A percentile compares a stretch with the other conserved stretches of the same genome.
These are phyloP conservation scores for Trypanosoma platydactyli DNA, from an alignment of 208 protist species.

Conservation along the genomic window DNA sequence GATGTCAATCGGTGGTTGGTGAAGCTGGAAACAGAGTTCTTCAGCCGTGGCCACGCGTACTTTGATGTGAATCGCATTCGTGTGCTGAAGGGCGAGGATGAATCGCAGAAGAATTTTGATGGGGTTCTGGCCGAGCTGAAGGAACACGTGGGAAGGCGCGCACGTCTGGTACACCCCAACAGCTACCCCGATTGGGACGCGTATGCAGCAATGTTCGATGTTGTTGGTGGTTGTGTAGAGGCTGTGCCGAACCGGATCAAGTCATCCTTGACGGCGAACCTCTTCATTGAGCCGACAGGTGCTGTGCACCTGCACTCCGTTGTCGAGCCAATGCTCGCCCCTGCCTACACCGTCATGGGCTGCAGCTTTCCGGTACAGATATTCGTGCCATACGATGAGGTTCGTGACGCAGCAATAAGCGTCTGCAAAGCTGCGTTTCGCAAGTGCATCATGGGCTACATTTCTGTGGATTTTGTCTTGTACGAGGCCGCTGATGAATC, in stretches of 20 bases:
- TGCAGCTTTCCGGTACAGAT: slow-evolving; percentile 59
- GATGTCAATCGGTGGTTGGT: slow-evolving; percentile 82
- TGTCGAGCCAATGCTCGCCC: slow-evolving; percentile 87
- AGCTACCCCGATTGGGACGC: slow-evolving; percentile 82
- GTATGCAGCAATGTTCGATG: slow-evolving; percentile 78
- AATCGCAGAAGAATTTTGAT: slow-evolving; percentile 25
- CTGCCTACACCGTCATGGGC: slow-evolving; percentile 81
- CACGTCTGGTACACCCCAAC: slow-evolving; percentile 69
- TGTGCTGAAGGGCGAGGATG: slow-evolving; percentile 36
- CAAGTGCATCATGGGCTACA: slow-evolving; percentile 85
- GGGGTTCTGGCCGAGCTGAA: slow-evolving; percentile 64
- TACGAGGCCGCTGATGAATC: slow-evolving; percentile 23
- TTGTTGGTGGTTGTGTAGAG: slow-evolving; percentile 82
- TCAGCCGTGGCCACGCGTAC: slow-evolving; percentile 85
- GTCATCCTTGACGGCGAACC: slow-evolving; percentile 65
- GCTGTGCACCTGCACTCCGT: slow-evolving; percentile 75
- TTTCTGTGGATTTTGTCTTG: slow-evolving; percentile 88
- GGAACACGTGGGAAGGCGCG: slow-evolving; percentile 63
- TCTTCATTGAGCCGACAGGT: slow-evolving; percentile 86
- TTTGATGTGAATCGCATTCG: slow-evolving; percentile 83
- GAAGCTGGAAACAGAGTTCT: slow-evolving; percentile 90
- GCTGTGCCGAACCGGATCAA: slow-evolving; percentile 73
- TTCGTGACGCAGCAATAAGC: slow-evolving; percentile 70
- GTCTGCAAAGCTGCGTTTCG: slow-evolving; percentile 71
- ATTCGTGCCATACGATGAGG: slow-evolving; percentile 51